Base-by-base conservation (phyloP, 2,329 filamentous ascomycete genomes). In the Colletotrichum sansevieriae region DNA sequence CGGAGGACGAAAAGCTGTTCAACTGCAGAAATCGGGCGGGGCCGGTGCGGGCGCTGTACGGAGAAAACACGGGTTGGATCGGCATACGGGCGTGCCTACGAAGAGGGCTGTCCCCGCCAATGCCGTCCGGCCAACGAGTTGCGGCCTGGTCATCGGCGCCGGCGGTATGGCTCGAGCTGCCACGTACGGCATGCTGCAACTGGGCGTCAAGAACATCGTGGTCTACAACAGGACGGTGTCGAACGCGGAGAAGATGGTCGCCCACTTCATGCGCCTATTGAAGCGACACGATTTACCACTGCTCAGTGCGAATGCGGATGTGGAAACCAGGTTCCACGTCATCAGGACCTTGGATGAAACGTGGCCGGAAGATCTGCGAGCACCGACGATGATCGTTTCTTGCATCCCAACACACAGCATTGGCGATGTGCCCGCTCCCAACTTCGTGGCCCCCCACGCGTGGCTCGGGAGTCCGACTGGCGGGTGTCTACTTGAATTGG, bases 11-110 rank as follows among this genome's bases (percentile, higher is more conserved):
- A 1, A 78, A 88, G 9, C 78, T 84, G 18, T 83, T 84, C 68
- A 79, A 81, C n/a, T 84, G 87, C 68, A 83, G 88, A 63, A 90
- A 90, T 70, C 84, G 88, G 49, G 85, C 89, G 1, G 91, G 92
- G 0, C 87, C 89, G 0, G 87, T 93, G 7, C 86, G 87, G 70
- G 91, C 90, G 0, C 82, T 94, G 0, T 92, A 93, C 71, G 92
- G 92, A 1, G 91, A 94, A 67, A 95, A 95, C 68, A 94, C 92
- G 0, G 92, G 95, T 76, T 95, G 92, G 90, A 91, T 94, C 39
- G 92, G 92, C 5, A 92, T 95, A 47, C 83, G 90, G 61, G 91
- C 90, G 3, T 94, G 91, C 74, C 87, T 95, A 47, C 86, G 90
- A 6, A 85, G 91, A 37, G 91, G 91, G 2, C 82, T 94, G 2